phyloP scores from a whole-genome alignment of 2,329 filamentous ascomycete species.

The Diaporthe australafricana region DNA sequence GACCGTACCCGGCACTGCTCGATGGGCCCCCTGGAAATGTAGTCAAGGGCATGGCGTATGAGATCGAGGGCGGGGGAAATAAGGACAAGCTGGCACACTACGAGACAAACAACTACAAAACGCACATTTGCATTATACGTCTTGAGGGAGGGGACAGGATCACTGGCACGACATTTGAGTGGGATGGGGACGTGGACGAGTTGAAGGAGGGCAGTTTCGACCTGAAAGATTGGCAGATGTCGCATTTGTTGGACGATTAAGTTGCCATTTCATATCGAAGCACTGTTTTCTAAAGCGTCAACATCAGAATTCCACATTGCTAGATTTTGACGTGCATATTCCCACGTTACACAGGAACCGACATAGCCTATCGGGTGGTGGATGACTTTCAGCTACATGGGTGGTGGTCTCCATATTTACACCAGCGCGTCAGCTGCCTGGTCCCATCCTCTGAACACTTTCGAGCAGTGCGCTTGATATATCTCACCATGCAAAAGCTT shows the following conservation, averaged over 20 bases:
- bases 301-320: too few species aligned
- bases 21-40: background rate
- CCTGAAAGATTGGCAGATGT: background rate
- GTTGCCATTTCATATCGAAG: too few species aligned
- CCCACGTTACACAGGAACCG: background rate
- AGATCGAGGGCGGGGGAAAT: background rate
- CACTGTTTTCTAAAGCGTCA: background rate
- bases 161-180: background rate
- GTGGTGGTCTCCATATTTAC: too few species aligned
- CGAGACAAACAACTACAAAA: slow-evolving; percentile 1
- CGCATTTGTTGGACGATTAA: background rate
- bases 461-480: background rate
- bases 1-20: background rate
- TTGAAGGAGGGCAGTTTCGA: slow-evolving; percentile 6
- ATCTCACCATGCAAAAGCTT: background rate
- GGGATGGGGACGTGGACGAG: slow-evolving; percentile 2
- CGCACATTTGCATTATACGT: background rate
- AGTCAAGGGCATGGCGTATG: background rate
- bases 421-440: background rate
- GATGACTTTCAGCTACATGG: background rate
- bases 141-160: slow-evolving; percentile 1
- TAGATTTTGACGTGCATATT: too few species aligned
- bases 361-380: background rate
- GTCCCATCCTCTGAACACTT: too few species aligned
- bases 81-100: background rate